These are phyloP conservation scores for Trypanosoma boissoni DNA, from an alignment of 208 protist genomes.

Conservation along the genomic window DNA sequence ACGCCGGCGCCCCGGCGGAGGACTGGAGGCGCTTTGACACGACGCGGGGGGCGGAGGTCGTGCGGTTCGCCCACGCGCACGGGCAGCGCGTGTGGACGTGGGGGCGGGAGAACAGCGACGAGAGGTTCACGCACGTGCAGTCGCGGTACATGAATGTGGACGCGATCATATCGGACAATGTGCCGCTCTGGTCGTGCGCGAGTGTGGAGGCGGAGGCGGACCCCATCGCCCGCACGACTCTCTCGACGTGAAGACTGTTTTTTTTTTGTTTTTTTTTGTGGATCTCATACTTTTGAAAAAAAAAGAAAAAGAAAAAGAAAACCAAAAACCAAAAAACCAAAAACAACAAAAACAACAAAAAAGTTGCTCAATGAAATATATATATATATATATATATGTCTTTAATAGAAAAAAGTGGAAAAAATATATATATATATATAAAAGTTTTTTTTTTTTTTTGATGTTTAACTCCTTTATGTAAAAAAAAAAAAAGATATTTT, in stretches of 20 bases:
- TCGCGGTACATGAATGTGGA: conserved; percentile 53
- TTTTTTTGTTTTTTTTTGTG: not conserved
- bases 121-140: conserved; percentile 55
- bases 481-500: conserved; percentile 10
- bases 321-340: not conserved
- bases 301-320: not conserved
- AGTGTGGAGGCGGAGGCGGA: not conserved
- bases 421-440: too few species aligned
- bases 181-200: conserved; percentile 34
- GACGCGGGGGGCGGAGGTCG: conserved; percentile 38
- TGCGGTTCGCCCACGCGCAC: conserved; percentile 43
- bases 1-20: conserved; percentile 4
- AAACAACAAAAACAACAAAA: conserved; percentile 3
- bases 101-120: conserved; percentile 59
- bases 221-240: not conserved
- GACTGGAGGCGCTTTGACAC: conserved; percentile 36
- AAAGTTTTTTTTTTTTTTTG: not conserved
- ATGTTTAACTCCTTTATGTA: not conserved
- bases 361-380: too few species aligned
- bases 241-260: not conserved
- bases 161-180: conserved; percentile 72
- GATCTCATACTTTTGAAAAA: not conserved
- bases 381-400: too few species aligned
- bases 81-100: conserved; percentile 71
- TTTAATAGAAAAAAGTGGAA: too few species aligned